Base-by-base conservation (phyloP, 2,329 filamentous ascomycete genomes). In the Aspergillus brunneoviolaceus region DNA sequence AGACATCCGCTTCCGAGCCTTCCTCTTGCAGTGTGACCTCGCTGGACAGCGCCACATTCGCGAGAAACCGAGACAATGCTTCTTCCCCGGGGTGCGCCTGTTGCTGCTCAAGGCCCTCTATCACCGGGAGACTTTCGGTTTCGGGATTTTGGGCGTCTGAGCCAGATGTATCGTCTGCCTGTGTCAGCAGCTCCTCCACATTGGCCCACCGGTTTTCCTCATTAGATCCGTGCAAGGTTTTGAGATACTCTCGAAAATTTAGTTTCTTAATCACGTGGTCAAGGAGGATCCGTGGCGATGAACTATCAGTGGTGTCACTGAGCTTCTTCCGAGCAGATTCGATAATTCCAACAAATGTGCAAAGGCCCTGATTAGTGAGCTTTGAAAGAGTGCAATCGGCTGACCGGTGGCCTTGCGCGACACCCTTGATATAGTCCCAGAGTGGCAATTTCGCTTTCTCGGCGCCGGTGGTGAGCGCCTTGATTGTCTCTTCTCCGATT, bases 21-120 rank as follows among this genome's bases (percentile, higher is more conserved):
- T 74, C 86, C 33, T 74, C 69, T 39, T 71, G 63, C n/a, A 75
- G 69, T n/a, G 63, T 67, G 0, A 88, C 84, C 63, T 96, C 91
- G 0, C 91, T 89, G 2, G 91, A 90, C n/a, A 99, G 79, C 0
- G 92, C 87, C 11, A 97, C 88, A 67, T 96, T 97, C 11, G 92
- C 88, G n/a, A 99, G 81, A 67, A 98, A 98, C 11, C 85, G 85
- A 3, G 89, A 87, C 1, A 97, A 81, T 1, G 86, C 81, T 59
- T 91, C 89, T 59, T 86, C 84, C 1, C 81, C 77, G 61, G 71
- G 61, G 31, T 81, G 79, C 4, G 78, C 72, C 55, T 75, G 63
- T 49, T 81, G 75, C 66, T 96, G 91, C 52, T 88, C 81, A 3
- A 92, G 66, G 1, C 87, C 88, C 14, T 94, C 89, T 14, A 97